phyloP scores from a whole-genome alignment of 2,329 filamentous ascomycete genomes.

The Lasiodiplodia sp. region DNA sequence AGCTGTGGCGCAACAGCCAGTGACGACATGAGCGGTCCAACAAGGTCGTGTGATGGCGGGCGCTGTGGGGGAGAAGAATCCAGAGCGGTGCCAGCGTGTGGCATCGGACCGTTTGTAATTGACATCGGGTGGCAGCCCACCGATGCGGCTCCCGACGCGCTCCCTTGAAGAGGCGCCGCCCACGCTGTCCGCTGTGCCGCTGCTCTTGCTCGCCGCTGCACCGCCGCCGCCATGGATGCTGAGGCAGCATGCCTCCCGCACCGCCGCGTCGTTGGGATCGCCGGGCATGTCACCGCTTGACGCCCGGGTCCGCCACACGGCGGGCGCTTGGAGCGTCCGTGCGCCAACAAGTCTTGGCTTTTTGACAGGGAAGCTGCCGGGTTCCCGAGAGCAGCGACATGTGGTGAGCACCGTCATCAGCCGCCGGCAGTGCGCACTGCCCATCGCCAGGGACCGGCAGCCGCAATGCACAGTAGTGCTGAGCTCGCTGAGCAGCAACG shows the following conservation, averaged over 20 bases:
- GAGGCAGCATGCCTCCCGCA: neutral
- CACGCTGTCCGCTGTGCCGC: neutral
- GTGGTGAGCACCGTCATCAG: too few species aligned
- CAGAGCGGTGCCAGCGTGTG: neutral
- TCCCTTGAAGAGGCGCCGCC: neutral
- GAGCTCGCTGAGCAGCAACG: neutral
- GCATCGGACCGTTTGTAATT: slow-evolving; percentile 1
- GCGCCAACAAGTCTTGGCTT: too few species aligned
- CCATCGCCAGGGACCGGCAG: neutral
- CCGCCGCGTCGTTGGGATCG: neutral
- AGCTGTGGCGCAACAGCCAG: neutral
- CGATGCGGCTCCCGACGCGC: neutral
- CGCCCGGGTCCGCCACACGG: too few species aligned
- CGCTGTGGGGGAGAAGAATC: slow-evolving; percentile 1
- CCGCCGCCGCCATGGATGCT: neutral
- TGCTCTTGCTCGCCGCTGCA: neutral
- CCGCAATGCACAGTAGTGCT: too few species aligned
- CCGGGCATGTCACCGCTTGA: neutral
- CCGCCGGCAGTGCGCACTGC: neutral
- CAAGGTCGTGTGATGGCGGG: neutral
- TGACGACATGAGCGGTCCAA: slow-evolving; percentile 8
- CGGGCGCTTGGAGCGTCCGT: too few species aligned
- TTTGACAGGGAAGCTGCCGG: neutral
- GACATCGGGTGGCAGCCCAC: neutral
- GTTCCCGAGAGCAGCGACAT: neutral